phyloP scores from a whole-genome alignment of 371 early-diverging fungal genomes.

The Parasitella parasitica region DNA sequence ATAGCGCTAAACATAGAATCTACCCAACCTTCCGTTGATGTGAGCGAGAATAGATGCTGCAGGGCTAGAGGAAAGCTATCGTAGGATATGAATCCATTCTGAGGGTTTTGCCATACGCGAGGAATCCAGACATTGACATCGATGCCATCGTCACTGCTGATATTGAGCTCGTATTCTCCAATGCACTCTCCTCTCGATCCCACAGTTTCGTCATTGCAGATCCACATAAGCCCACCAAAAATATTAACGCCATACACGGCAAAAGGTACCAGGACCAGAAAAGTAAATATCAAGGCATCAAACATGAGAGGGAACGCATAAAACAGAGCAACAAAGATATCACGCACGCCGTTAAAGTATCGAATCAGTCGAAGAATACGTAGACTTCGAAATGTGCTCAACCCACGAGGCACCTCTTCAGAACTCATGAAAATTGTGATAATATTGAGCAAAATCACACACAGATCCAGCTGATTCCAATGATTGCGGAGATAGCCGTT shows the following conservation, averaged over 20 bases:
- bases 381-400: conserved; percentile 52
- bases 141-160: conserved; percentile 31
- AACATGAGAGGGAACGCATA: conserved; percentile 60
- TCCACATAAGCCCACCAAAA: conserved; percentile 56
- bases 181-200: conserved; percentile 41
- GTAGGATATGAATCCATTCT: conserved; percentile 46
- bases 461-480: conserved; percentile 59
- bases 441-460: conserved; percentile 52
- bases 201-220: conserved; percentile 51
- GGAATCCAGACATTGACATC: conserved; percentile 41
- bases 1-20: conserved; percentile 50
- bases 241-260: conserved; percentile 62
- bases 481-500: conserved; percentile 51
- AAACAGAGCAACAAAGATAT: conserved; percentile 55
- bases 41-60: conserved; percentile 50
- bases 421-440: conserved; percentile 40
- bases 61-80: conserved; percentile 52
- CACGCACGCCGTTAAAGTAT: conserved; percentile 57
- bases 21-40: conserved; percentile 65
- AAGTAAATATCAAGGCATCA: conserved; percentile 53
- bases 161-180: conserved; percentile 45
- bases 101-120: conserved; percentile 55
- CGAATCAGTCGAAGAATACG: conserved; percentile 61
- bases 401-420: conserved; percentile 35
- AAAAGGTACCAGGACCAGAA: conserved; percentile 56